Evolutionary conservation across 768 basidiomycete genomes (phyloP).

Genomic region (Tephrocybe sp.): DNA sequence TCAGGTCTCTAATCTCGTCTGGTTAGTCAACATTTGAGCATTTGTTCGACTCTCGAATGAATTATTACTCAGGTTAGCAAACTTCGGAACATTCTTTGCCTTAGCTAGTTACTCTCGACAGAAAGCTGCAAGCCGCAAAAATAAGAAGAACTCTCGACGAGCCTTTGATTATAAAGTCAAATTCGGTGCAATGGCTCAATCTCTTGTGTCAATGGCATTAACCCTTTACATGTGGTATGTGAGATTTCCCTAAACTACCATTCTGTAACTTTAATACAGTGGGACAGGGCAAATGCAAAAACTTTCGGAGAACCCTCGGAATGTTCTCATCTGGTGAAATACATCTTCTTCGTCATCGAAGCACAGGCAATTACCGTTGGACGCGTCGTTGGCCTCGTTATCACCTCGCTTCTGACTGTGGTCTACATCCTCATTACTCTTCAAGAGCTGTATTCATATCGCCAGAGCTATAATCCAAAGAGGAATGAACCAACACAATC

Average conservation of each 20-base stretch:
- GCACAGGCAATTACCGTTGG: conserved; percentile 31
- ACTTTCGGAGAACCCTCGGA: conserved; percentile 26
- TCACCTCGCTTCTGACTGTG: conserved; percentile 29
- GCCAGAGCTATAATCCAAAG: conserved; percentile 12
- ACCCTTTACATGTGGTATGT: conserved; percentile 39
- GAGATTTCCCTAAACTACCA: not conserved
- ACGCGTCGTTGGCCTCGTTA: conserved; percentile 28
- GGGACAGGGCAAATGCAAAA: conserved; percentile 26
- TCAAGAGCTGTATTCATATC: conserved; percentile 33
- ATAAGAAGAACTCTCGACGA: not conserved
- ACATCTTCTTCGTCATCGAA: conserved; percentile 33
- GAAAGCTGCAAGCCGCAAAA: conserved; percentile 25
- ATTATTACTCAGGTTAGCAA: conserved; percentile 35
- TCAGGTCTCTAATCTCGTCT: conserved; percentile 41
- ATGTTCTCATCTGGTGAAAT: conserved; percentile 31
- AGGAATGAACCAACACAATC: not conserved
- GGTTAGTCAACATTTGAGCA: conserved; percentile 21
- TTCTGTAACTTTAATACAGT: too few species aligned
- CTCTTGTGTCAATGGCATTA: conserved; percentile 35
- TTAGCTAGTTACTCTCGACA: conserved; percentile 41
- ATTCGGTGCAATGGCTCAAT: conserved; percentile 38
- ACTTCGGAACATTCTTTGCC: conserved; percentile 41
- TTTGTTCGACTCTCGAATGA: not conserved
- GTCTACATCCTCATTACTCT: conserved; percentile 33
- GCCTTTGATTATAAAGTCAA: conserved; percentile 33